Base-by-base conservation (phyloP, 2,329 filamentous ascomycete species). In the Ceratocystiopsis brevicomis region DNA sequence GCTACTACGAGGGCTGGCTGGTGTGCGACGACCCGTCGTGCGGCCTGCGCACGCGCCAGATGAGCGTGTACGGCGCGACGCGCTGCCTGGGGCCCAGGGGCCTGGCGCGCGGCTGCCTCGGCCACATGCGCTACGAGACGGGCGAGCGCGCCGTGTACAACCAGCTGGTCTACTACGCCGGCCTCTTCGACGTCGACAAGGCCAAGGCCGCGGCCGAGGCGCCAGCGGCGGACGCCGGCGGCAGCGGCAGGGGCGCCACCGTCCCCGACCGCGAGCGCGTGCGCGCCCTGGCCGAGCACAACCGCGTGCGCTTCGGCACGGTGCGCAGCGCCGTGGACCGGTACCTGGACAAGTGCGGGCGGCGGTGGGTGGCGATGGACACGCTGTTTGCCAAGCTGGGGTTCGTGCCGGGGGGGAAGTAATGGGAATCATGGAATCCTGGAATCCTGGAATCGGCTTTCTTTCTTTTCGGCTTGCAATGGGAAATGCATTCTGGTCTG, bases 311-410 rank as follows among this genome's bases (percentile, higher is more conserved):
- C 48, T 96, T 96, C 57, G 72, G 62, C 12, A 84, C 81, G 0
- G 64, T 88, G 51, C 82, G 78, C 65, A 69, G 69, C 8, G 76
- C 86, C 14, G 83, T 94, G 6, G 84, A 88, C 50, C 75, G 66
- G 54, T 92, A 93, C 61, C 61, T 94, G 52, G 84, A 85, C 54
- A 90, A 88, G 64, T 93, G 86, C 59, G 87, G 87, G 21, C 68
- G 84, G 52, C 81, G 86, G 60, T 94, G 85, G 84, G 87, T 95
- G 42, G 81, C 84, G 51, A 95, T 94, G 87, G 85, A 90, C 60
- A 78, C 68, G 50, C 61, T 95, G 49, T 95, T 94, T 67, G 71
- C 73, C 19, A 78, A 76, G 59, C 53, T 79, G 37, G 74, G 75
- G 11, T 73, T 76, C 54, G 45, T 51, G 4, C 55, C 54, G 44